Conservation (phyloP, 1,284 basidiomycete genomes). For the Sanguinoderma infundibulare region DNA sequence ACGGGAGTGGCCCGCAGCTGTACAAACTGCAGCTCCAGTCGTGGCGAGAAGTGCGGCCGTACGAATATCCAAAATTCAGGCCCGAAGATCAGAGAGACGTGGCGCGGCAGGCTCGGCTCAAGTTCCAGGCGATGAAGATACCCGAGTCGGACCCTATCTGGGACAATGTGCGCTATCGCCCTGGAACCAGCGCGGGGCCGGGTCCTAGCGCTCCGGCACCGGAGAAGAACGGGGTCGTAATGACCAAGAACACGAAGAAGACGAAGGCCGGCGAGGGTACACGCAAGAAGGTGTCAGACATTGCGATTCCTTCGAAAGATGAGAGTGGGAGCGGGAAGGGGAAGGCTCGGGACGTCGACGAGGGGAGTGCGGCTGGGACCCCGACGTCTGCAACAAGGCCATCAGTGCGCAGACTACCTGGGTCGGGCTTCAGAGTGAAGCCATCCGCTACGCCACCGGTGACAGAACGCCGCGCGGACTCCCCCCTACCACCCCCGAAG, state of each 20-base stretch:
- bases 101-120: conserved; percentile 51
- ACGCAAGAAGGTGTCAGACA: conserved; percentile 41
- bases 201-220: conserved; percentile 13
- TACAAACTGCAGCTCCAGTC: conserved; percentile 58
- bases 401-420: conserved; percentile 44
- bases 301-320: conserved; percentile 55
- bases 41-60: conserved; percentile 73
- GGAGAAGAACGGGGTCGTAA: conserved; percentile 23
- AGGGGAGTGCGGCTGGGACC: conserved; percentile 23
- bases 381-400: conserved; percentile 24
- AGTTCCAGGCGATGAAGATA: conserved; percentile 52
- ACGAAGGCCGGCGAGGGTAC: conserved; percentile 36
- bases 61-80: conserved; percentile 55
- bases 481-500: conserved; percentile 22
- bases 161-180: conserved; percentile 45
- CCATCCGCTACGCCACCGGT: conserved; percentile 26
- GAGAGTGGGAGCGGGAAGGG: conserved; percentile 51
- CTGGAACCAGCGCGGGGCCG: conserved; percentile 12
- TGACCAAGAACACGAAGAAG: conserved; percentile 47
- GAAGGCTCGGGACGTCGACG: conserved; percentile 30
- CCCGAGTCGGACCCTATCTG: conserved; percentile 61
- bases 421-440: conserved; percentile 48
- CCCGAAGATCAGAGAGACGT: conserved; percentile 49
- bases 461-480: conserved; percentile 17
- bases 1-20: conserved; percentile 38